Base-by-base conservation (phyloP, 257 asterid species). In the Fraxinus excelsior region DNA sequence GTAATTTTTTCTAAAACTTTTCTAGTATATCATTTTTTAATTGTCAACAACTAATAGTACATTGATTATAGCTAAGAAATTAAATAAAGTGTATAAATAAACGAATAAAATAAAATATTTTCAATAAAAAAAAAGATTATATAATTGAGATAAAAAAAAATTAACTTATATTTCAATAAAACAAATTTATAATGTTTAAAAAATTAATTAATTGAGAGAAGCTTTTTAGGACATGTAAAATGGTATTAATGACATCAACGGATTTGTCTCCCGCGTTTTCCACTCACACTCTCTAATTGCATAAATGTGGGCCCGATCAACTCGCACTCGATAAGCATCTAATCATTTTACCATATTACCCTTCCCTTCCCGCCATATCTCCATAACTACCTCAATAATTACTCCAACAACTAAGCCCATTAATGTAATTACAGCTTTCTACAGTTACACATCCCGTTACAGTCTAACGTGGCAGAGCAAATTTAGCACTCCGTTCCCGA, bases 391-490 rank as follows among this genome's bases (percentile, higher is more conserved):
- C 56, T 38, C 65, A 26, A 3, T 3, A 21, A 1, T 21, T 7
- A 37, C n/a, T n/a, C 0, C 28, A 28, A 71, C 28, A 26, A 7
- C 26, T 51, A 10, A n/a, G 73, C 72, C 58, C 31, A 70, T 21
- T 71, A 31, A 11, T 21, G 89, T 80, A 69, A 83, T 51, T 67
- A n/a, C 7, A 56, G 5, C 3, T 0, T 11, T 1, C 26, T 68
- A 18, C 86, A 75, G 87, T 84, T 84, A 79, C 65, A 70, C 70
- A 37, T 7, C 9, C 67, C 67, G n/a, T 32, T 37, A 9, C 65
- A 65, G 62, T 75, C 79, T 65, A 37, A 79, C 85, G 84, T 85
- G 89, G 86, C 86, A 74, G 69, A 56, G 75, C 64, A 44, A 80
- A 78, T 74, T 40, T 68, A 4, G 10, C 25, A 53, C 66, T 25